Evolutionary conservation across 345 rosid genomes (phyloP).

Genomic region (Pistacia integerrima): DNA sequence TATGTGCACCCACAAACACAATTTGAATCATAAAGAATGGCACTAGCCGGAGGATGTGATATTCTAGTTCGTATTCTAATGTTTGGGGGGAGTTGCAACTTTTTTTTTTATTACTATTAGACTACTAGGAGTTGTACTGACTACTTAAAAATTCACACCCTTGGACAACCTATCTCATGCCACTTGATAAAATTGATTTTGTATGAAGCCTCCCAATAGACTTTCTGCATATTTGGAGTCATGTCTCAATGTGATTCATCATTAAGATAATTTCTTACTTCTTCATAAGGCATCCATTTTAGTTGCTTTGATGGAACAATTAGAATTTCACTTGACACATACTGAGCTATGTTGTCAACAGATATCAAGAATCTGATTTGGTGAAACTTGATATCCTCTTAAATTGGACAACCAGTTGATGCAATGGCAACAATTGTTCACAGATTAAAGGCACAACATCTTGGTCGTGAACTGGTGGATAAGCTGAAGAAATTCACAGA

Average conservation of each 20-base stretch:
- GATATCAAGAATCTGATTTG: slow-evolving; percentile 77
- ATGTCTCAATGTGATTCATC: background rate
- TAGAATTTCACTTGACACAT: background rate
- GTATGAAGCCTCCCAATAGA: no score
- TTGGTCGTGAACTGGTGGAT: slow-evolving; percentile 89
- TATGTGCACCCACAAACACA: no score
- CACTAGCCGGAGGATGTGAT: no score
- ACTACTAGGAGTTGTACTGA: no score
- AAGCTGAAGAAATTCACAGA: slow-evolving; percentile 87
- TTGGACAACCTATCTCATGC: no score
- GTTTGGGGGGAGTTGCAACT: no score
- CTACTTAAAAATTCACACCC: no score
- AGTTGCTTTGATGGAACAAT: background rate
- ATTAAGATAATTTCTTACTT: background rate
- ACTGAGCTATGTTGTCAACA: slow-evolving; percentile 30
- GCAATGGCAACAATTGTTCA: slow-evolving; percentile 97
- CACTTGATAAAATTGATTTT: no score
- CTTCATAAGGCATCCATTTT: background rate
- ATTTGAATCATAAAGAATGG: no score
- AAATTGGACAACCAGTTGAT: slow-evolving; percentile 89
- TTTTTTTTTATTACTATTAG: no score
- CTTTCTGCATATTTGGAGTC: no score
- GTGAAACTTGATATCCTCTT: slow-evolving; percentile 91
- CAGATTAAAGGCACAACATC: slow-evolving; percentile 82
- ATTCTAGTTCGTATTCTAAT: no score